These are phyloP conservation scores for Theobroma cacao DNA, from an alignment of 345 rosid genomes.

Conservation along the genomic window DNA sequence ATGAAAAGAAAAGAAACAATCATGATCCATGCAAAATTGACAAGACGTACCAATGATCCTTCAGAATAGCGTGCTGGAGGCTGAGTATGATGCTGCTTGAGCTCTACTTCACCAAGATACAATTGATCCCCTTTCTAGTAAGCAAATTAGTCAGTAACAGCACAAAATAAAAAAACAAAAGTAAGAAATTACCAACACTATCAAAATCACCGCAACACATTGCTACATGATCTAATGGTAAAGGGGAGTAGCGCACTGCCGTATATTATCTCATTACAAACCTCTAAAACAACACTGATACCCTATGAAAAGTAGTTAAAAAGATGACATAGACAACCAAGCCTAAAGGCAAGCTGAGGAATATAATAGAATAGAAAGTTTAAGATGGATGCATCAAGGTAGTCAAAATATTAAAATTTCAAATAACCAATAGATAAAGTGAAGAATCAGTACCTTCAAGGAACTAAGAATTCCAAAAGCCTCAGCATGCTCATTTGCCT, in stretches of 20 bases:
- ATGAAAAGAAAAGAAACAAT: neutral
- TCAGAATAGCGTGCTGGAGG: slow-evolving; percentile 88
- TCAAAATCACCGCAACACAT: slow-evolving; percentile 1
- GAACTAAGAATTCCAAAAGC: slow-evolving; percentile 55
- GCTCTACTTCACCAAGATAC: slow-evolving; percentile 46
- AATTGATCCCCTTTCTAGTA: slow-evolving; percentile 65
- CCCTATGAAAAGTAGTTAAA: neutral
- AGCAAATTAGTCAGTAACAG: slow-evolving; percentile 16
- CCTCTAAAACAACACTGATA: neutral
- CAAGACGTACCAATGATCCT: slow-evolving; percentile 72
- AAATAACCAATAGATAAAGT: slow-evolving; percentile 1
- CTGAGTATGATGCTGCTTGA: slow-evolving; percentile 76
- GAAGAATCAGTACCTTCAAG: slow-evolving; percentile 48
- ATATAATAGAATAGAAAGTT: neutral
- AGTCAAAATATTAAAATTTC: neutral
- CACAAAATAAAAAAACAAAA: neutral
- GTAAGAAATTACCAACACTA: slow-evolving; percentile 9
- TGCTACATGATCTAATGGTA: neutral
- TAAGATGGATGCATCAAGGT: neutral
- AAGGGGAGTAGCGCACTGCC: neutral
- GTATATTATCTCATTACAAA: neutral
- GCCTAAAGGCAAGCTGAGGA: neutral
- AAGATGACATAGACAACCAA: neutral
- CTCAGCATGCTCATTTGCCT: slow-evolving; percentile 37
- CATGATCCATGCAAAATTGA: neutral